Percentiles rank a stretch among this genome's conserved stretches.
Conservation (phyloP, 1,284 basidiomycete species). For the Marasmius fiardii region DNA sequence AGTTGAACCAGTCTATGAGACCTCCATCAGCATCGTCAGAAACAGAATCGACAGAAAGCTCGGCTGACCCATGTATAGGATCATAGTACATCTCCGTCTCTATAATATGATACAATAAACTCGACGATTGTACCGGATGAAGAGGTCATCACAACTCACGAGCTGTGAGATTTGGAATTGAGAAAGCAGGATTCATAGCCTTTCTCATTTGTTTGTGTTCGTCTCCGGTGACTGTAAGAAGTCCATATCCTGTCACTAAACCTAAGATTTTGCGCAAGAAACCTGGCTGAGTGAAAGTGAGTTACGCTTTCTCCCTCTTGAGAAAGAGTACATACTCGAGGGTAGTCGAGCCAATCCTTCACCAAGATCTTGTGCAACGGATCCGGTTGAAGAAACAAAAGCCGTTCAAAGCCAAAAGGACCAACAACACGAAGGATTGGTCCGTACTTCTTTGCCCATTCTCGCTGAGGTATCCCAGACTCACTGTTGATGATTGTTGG, state of each 20-base stretch:
- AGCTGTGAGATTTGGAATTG: conserved; percentile 39
- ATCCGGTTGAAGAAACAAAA: conserved; percentile 41
- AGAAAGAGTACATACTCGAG: conserved; percentile 30
- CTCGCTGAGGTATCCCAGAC: conserved; percentile 39
- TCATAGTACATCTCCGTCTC: conserved; percentile 50
- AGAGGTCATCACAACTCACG: conserved; percentile 29
- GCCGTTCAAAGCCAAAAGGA: conserved; percentile 41
- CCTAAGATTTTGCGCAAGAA: conserved; percentile 34
- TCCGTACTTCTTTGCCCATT: conserved; percentile 43
- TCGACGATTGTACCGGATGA: not conserved
- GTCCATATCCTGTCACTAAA: conserved; percentile 25
- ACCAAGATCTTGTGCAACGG: conserved; percentile 43
- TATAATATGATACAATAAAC: conserved; percentile 16
- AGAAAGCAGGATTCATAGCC: conserved; percentile 45
- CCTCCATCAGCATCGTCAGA: not conserved
- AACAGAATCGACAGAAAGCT: too few relatives aligned
- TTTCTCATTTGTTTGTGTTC: conserved; percentile 29
- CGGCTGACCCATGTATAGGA: conserved; percentile 36
- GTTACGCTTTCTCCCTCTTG: not conserved
- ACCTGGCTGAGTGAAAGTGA: conserved; percentile 28
- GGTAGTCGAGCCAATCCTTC: conserved; percentile 44
- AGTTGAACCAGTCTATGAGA: conserved; percentile 36
- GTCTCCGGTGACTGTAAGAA: conserved; percentile 27
- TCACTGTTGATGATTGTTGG: conserved; percentile 27
- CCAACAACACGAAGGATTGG: conserved; percentile 41